Evolutionary conservation across 2,329 filamentous ascomycete genomes (phyloP), one percentile per base, ranked within the genome.

Genomic region (Colletotrichum tanaceti): DNA sequence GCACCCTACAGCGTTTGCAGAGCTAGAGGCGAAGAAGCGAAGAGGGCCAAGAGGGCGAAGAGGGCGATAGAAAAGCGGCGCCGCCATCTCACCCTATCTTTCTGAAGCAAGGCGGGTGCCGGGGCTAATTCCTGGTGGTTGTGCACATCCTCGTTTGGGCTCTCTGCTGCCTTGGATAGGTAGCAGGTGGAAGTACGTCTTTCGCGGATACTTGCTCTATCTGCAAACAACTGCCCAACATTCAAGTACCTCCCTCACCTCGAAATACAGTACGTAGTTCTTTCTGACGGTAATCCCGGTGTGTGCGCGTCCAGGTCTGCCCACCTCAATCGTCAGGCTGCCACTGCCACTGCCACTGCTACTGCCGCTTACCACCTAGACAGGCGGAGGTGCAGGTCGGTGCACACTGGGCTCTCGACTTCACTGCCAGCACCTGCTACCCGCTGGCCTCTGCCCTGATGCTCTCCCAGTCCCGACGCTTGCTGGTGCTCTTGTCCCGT

Each of bases 51-150:
- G n/a, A n/a, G n/a, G 35, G 32, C 6, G 44, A n/a, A 63, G 38
- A 24, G 16, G 28, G 41, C 28, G 32, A 65, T 18, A 24, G 28
- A 22, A 57, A 13, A 38, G n/a, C 46, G 35, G 57, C 32, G 44
- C 28, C 44, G 62, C 62, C 57, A 61, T 69, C 44, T 61, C 57
- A 60, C 50, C 53, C 52, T 66, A 61, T 66, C 62, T 66, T 60
- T 66, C 62, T 69, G 57, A 58, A 61, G 66, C 66, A 69, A 57
- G 66, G 66, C 57, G 49, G 63, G 46, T 61, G 49, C 66, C 50
- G 43, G 50, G 62, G 57, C 63, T 24, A 32, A 39, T 55, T 39
- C 62, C 43, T 61, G 62, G 66, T 50, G 46, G 55, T 38, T 44
- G 55, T 43, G 52, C 38, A 24, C 24, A 46, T 35, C 11, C 55